Conservation (phyloP, 2,329 filamentous ascomycete genomes). For the Neocatenulostroma microsporum region DNA sequence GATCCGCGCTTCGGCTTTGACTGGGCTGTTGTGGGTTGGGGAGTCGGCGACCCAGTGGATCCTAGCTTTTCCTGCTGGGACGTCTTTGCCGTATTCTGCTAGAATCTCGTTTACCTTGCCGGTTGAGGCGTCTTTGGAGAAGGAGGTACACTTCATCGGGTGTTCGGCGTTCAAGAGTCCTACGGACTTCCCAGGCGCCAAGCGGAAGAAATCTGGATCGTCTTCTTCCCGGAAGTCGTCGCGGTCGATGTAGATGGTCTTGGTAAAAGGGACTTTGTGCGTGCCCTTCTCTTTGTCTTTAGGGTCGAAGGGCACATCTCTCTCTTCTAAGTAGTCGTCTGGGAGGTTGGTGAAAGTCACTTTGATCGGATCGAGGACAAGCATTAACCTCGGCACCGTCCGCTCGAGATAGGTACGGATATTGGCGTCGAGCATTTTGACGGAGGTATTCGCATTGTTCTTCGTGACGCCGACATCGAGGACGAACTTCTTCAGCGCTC, state of each 20-base stretch:
- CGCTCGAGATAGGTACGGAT: conserved; percentile 80
- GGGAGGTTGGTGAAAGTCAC: conserved; percentile 73
- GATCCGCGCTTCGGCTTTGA: conserved; percentile 64
- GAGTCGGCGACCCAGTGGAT: conserved; percentile 85
- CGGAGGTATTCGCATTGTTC: conserved; percentile 68
- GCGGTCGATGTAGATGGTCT: conserved; percentile 76
- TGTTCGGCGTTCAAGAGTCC: conserved; percentile 64
- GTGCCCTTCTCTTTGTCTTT: conserved; percentile 64
- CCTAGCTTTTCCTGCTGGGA: conserved; percentile 39
- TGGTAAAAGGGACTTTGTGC: conserved; percentile 59
- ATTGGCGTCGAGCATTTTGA: conserved; percentile 73
- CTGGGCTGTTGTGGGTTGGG: conserved; percentile 51
- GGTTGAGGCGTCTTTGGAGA: conserved; percentile 56
- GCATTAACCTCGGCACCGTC: conserved; percentile 80
- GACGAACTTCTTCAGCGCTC: conserved; percentile 81
- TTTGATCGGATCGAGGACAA: conserved; percentile 77
- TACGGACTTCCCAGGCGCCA: conserved; percentile 66
- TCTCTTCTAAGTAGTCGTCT: conserved; percentile 56
- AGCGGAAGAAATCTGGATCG: conserved; percentile 66
- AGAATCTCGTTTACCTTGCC: conserved; percentile 63
- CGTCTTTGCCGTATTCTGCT: conserved; percentile 60
- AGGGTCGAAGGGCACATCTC: conserved; percentile 70
- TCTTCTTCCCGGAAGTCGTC: conserved; percentile 69
- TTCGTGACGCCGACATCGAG: conserved; percentile 89
- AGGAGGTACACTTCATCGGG: conserved; percentile 61